Evolutionary conservation across 345 rosid genomes (phyloP).

Genomic region (Moricandia moricandioides): DNA sequence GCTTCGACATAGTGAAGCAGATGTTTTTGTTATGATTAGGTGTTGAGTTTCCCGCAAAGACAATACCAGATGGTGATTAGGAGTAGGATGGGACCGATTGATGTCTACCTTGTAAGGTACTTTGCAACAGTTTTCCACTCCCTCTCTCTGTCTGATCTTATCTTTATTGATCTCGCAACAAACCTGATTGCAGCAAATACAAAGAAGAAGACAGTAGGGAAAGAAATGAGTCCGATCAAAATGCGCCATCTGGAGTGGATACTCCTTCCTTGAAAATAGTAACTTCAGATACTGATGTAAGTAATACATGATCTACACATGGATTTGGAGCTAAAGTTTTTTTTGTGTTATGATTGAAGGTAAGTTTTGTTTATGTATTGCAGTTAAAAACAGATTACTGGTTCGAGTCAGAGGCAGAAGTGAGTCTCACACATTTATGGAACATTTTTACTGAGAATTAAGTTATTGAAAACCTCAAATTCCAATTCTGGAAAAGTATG

Average conservation of each 20-base stretch:
- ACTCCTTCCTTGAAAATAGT: slow-evolving; percentile 55
- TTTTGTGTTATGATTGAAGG: slow-evolving; percentile 4
- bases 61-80: slow-evolving; percentile 63
- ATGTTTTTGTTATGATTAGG: slow-evolving; percentile 40
- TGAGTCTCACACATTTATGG: slow-evolving; percentile 63
- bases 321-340: neutral
- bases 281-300: slow-evolving; percentile 55
- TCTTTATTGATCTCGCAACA: slow-evolving; percentile 1
- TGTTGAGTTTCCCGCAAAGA: slow-evolving; percentile 45
- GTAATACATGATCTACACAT: slow-evolving; percentile 13
- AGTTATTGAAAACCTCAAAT: slow-evolving; percentile 12
- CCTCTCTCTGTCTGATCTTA: neutral
- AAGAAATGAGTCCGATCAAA: slow-evolving; percentile 25
- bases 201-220: slow-evolving; percentile 40
- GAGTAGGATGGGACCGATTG: slow-evolving; percentile 66
- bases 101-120: slow-evolving; percentile 63
- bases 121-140: neutral
- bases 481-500: neutral
- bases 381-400: slow-evolving; percentile 69
- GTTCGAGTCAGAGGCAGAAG: slow-evolving; percentile 53
- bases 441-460: slow-evolving; percentile 22
- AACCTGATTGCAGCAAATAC: slow-evolving; percentile 50
- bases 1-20: slow-evolving; percentile 3
- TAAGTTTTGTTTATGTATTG: neutral
- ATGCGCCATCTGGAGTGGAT: slow-evolving; percentile 21